Conservation (phyloP, 345 rosid species). For the Gossypium anomalum region DNA sequence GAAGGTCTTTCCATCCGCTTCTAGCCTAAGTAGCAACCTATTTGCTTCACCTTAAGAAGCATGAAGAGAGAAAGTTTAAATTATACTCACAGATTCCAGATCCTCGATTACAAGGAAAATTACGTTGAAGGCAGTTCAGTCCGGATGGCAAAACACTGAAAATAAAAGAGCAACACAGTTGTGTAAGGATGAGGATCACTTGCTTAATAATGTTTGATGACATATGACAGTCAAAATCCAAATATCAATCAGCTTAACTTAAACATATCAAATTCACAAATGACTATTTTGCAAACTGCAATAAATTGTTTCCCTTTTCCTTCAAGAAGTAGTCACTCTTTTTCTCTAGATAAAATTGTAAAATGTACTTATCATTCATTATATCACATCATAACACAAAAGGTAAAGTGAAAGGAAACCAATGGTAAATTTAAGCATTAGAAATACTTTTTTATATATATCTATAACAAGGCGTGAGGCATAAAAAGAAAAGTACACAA, state of each 20-base stretch:
- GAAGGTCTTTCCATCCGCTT: background rate
- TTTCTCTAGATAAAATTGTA: background rate
- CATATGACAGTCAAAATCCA: background rate
- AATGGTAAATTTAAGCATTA: too few species aligned
- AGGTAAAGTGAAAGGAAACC: background rate
- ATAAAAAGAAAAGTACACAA: background rate
- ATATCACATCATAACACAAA: background rate
- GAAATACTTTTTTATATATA: too few species aligned
- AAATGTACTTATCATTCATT: background rate
- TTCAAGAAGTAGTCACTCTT: background rate
- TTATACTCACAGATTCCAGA: constrained; percentile 51
- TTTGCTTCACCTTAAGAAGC: constrained; percentile 2
- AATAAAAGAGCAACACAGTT: constrained; percentile 16
- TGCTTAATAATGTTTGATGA: background rate
- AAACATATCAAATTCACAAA: background rate
- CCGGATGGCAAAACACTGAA: constrained; percentile 42
- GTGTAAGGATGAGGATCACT: background rate
- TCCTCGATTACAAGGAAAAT: constrained; percentile 57
- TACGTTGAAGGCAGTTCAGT: constrained; percentile 60
- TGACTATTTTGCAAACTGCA: background rate
- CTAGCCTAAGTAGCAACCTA: background rate
- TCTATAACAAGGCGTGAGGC: background rate
- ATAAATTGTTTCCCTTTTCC: background rate
- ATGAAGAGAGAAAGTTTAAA: background rate
- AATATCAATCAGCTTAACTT: background rate